phyloP scores from a whole-genome alignment of 352 stramenopile species.

The Halophytophthora polymorphica region DNA sequence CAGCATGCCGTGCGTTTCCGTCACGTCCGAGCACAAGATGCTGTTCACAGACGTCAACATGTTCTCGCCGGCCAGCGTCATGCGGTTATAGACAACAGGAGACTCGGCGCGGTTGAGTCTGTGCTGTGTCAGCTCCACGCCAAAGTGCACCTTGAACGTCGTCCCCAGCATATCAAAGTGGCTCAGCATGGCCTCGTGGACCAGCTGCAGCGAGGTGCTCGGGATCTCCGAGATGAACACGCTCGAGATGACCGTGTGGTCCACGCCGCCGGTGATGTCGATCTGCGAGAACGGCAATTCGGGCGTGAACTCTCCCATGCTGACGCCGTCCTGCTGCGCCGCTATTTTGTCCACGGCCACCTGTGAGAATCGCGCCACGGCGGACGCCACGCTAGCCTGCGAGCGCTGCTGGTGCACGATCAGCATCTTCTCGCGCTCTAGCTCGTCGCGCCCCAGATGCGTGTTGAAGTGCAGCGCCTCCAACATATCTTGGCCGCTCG shows the following conservation, averaged over 20 bases:
- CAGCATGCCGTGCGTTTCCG: slow-evolving; percentile 24
- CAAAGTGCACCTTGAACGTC: slow-evolving; percentile 35
- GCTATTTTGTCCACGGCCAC: slow-evolving; percentile 17
- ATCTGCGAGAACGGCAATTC: slow-evolving; percentile 28
- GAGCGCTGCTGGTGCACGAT: slow-evolving; percentile 28
- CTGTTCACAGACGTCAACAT: slow-evolving; percentile 26
- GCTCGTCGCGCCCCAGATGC: slow-evolving; percentile 11
- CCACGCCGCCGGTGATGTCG: slow-evolving; percentile 8
- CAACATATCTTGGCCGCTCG: slow-evolving; percentile 23
- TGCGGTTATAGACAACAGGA: slow-evolving; percentile 27
- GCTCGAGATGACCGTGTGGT: slow-evolving; percentile 15
- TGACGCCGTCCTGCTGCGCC: slow-evolving; percentile 3
- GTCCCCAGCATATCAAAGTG: slow-evolving; percentile 17
- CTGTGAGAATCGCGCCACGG: slow-evolving; percentile 22
- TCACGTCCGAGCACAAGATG: slow-evolving; percentile 27
- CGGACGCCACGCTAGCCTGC: slow-evolving; percentile 19
- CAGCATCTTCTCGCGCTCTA: slow-evolving; percentile 19
- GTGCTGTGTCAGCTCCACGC: slow-evolving; percentile 18
- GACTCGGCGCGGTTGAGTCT: slow-evolving; percentile 19
- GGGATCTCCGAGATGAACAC: slow-evolving; percentile 23
- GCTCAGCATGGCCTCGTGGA: slow-evolving; percentile 11
- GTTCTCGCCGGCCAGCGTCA: slow-evolving; percentile 19
- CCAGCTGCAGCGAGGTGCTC: slow-evolving; percentile 10
- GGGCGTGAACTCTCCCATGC: slow-evolving; percentile 7
- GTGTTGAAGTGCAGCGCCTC: slow-evolving; percentile 35